Base-by-base conservation (phyloP, 257 asterid species). In the Ilex asprella region DNA sequence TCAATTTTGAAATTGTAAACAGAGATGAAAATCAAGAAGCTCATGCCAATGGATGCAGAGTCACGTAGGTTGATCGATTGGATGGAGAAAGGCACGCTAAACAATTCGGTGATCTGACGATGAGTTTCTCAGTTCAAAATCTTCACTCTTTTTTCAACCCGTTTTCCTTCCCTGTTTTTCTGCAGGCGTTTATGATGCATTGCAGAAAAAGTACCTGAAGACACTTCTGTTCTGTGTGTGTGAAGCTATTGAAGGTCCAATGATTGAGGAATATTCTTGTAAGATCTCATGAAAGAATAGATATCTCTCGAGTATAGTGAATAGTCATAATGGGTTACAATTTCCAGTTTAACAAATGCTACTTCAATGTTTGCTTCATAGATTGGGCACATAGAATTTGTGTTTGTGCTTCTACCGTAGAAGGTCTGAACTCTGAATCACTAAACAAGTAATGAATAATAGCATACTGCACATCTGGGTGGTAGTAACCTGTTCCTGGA, bases 11-110 rank as follows among this genome's bases (percentile, higher is more conserved):
- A 43, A 56, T 55, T 64, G 58, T 54, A 41, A 63, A 69, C 81
- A 89, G 95, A 89, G 67, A 88, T 92, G 97, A 92, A 92, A 86
- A 86, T 92, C 55, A 92, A 92, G 81, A 92, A 92, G 82, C 98
- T 92, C 47, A 84, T 89, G 97, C 98, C 98, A 44, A 74, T 92
- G 89, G 98, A 89, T 83, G 89, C 90, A 56, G 98, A 92, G 75
- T 88, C 98, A 29, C 95, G 98, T 56, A 76, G 98, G 68, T 87
- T 92, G 58, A 83, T 92, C 73, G 98, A 89, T 66, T 89, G 97
- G 95, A 89, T 92, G 95, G 98, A 89, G 83, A 89, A 92, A 92
- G 98, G 98, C 73, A 64, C 64, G 70, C 27, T 62, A 44, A 64
- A 61, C 56, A 58, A 55, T 13, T 27, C 31, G 11, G 30, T 16